Base-by-base conservation (phyloP, 139 green algal genomes). In the Volvox reticuliferus region DNA sequence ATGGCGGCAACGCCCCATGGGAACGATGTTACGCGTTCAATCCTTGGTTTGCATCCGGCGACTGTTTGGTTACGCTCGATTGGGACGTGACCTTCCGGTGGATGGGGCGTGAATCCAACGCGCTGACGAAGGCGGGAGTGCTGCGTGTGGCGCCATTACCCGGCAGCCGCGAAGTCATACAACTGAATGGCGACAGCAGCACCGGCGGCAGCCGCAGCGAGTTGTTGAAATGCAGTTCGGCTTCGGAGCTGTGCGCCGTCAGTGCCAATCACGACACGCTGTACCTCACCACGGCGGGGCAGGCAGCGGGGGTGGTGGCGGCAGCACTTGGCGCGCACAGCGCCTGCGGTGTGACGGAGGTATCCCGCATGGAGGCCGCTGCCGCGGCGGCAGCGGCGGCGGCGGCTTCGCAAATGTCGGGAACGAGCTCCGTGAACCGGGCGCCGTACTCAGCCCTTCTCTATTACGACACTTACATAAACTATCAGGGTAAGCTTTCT, bases 251-350 rank as follows among this genome's bases (percentile, higher is more conserved):
- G 3, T 89, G 85, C n/a, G 37, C 16, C 69, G 44, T 73, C n/a
- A 75, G 44, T 30, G 85, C 69, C 6, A 82, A 82, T 30, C 85
- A 89, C n/a, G 85, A 89, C 69, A 5, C 55, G n/a, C 69, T 89
- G 28, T 89, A 82, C 69, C 69, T 89, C 37, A 35, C 28, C 26
- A 14, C 62, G 2, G 32, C 65, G 0, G 82, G 82, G 9, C 82
- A 88, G 81, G 0, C 32, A 50, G 2, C 30, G 12, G 28, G 1
- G 81, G 81, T 30, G 62, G 37, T 77, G 19, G 19, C 3, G 62
- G 62, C 61, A 9, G 81, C 81, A 12, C 20, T 28, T 2, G 2
- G 0, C 30, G 81, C 61, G 9, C 26, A 12, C 19, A 63, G 61
- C 28, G 9, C 17, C 19, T 87, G 81, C 62, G 62, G 61, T 2